Evolutionary conservation across 345 rosid genomes (phyloP).

Genomic region (Zanthoxylum bungeanum): DNA sequence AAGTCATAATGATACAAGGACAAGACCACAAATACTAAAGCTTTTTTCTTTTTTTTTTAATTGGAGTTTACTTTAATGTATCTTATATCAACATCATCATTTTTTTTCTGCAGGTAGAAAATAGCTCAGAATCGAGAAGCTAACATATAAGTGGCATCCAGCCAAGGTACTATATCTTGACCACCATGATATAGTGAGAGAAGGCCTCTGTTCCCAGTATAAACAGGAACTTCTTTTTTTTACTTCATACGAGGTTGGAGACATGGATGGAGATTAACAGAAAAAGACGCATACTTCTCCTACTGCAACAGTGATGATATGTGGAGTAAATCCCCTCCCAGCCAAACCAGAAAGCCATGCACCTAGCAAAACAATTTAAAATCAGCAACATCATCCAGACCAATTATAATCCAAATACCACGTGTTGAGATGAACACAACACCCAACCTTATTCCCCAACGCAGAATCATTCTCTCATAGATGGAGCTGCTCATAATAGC

Average conservation of each 20-base stretch:
- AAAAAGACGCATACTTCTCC: slow-evolving; percentile 64
- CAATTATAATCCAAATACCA: background rate
- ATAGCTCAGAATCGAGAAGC: background rate
- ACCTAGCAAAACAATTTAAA: slow-evolving; percentile 48
- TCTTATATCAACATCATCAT: background rate
- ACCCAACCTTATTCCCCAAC: background rate
- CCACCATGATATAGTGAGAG: background rate
- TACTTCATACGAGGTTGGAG: background rate
- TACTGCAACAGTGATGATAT: slow-evolving; percentile 58
- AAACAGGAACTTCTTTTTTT: background rate
- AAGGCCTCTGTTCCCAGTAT: background rate
- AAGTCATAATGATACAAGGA: background rate
- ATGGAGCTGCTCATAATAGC: background rate
- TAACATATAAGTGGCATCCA: too few species aligned
- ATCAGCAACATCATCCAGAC: slow-evolving; percentile 10
- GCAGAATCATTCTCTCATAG: background rate
- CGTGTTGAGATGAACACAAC: background rate
- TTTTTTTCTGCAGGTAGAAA: background rate
- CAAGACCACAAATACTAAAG: too few species aligned
- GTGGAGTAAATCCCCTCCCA: slow-evolving; percentile 82
- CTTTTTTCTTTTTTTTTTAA: too few species aligned
- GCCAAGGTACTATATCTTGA: background rate
- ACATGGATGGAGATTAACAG: slow-evolving; percentile 7
- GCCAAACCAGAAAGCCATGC: slow-evolving; percentile 67
- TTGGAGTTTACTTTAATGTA: background rate